Evolutionary conservation across 768 basidiomycete genomes (phyloP).

Genomic region (Rickenella mellea): DNA sequence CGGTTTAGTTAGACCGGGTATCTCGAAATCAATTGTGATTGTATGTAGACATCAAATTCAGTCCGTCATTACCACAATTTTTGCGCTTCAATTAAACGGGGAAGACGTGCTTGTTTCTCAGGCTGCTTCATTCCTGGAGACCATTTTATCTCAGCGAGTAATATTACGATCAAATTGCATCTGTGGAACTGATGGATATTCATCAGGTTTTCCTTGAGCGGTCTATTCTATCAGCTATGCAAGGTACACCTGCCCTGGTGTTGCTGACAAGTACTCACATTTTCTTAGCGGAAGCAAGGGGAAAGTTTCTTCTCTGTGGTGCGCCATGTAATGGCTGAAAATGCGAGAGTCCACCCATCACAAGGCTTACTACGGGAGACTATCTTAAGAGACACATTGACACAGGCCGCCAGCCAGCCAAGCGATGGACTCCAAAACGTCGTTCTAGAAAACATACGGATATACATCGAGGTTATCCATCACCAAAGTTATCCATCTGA

Average conservation of each 20-base stretch:
- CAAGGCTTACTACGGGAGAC: conserved; percentile 26
- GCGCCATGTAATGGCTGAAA: conserved; percentile 32
- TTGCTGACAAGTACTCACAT: too few relatives aligned
- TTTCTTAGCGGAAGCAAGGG: too few relatives aligned
- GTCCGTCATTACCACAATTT: neutral
- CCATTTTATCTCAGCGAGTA: conserved; percentile 38
- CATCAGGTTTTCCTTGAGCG: conserved; percentile 44
- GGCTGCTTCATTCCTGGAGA: conserved; percentile 44
- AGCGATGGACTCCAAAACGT: conserved; percentile 32
- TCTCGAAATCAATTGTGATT: too few relatives aligned
- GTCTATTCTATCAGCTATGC: conserved; percentile 47
- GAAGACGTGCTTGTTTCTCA: conserved; percentile 54
- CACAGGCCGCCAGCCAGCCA: conserved; percentile 41
- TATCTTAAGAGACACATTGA: conserved; percentile 47
- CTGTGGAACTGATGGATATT: neutral
- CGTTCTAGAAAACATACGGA: conserved; percentile 47
- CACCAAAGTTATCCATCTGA: conserved; percentile 40
- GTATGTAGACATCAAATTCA: neutral
- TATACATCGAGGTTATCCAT: conserved; percentile 50
- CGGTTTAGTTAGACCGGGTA: too few relatives aligned
- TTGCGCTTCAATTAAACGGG: conserved; percentile 17
- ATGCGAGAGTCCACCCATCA: conserved; percentile 27
- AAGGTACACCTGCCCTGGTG: too few relatives aligned
- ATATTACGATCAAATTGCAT: neutral
- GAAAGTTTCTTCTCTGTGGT: conserved; percentile 40